Evolutionary conservation across 805 yeast species (phyloP).

Genomic region (Teunomyces tritomae): DNA sequence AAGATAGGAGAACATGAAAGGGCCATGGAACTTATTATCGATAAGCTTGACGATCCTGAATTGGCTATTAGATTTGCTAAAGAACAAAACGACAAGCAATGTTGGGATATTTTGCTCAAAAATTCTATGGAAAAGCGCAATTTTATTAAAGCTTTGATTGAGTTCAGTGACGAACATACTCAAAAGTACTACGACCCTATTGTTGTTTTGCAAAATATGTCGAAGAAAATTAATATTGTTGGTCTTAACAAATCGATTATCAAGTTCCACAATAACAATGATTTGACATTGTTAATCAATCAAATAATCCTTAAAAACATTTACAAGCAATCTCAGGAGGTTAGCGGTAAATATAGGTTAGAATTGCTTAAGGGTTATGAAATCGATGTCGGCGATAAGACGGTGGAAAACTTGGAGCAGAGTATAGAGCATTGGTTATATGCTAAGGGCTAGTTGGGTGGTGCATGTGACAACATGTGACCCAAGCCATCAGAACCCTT

Average conservation of each 20-base stretch:
- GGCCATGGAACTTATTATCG: conserved; percentile 76
- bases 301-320: conserved; percentile 47
- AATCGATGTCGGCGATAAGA: conserved; percentile 11
- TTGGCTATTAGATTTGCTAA: conserved; percentile 79
- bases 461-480: too few species aligned
- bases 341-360: conserved; percentile 6
- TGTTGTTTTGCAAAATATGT: conserved; percentile 6
- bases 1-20: conserved; percentile 74
- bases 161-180: conserved; percentile 56
- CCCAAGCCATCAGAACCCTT: too few species aligned
- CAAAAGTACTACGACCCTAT: conserved; percentile 10
- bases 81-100: conserved; percentile 63
- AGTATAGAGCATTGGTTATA: background rate
- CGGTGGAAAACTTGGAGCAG: background rate
- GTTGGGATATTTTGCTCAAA: conserved; percentile 75
- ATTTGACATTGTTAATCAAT: conserved; percentile 49
- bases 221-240: conserved; percentile 42
- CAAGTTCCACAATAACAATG: conserved; percentile 62
- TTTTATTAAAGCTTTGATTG: conserved; percentile 74
- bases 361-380: conserved; percentile 6
- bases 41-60: conserved; percentile 72
- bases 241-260: conserved; percentile 63
- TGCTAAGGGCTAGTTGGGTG: background rate
- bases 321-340: conserved; percentile 7
- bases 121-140: conserved; percentile 69